These are phyloP conservation scores for Euphorbia pulcherrima DNA, from an alignment of 345 rosid genomes.

Conservation along the genomic window DNA sequence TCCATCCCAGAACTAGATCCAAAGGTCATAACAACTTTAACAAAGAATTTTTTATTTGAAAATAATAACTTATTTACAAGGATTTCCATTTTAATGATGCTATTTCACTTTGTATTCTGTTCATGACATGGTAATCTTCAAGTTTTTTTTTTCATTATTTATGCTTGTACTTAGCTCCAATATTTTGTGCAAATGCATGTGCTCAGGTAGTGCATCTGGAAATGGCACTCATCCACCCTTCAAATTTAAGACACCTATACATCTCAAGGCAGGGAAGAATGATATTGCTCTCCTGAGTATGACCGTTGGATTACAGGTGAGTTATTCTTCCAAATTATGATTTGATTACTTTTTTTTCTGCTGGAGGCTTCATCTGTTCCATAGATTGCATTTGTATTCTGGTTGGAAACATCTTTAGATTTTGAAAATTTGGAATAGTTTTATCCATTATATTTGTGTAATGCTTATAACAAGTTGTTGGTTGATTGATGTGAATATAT, in stretches of 20 bases:
- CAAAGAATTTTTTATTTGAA: background rate
- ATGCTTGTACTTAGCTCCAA: background rate
- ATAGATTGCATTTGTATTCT: background rate
- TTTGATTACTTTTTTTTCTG: background rate
- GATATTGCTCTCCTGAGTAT: constrained; percentile 72
- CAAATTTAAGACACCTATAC: constrained; percentile 47
- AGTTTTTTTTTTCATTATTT: background rate
- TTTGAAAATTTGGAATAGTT: background rate
- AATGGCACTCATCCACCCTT: constrained; percentile 64
- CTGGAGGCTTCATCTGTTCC: background rate
- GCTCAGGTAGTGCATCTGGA: constrained; percentile 67
- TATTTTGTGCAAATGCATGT: background rate
- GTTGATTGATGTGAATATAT: background rate
- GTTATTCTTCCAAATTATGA: constrained; percentile 13
- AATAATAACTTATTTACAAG: background rate
- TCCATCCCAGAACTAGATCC: background rate
- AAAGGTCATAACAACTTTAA: background rate
- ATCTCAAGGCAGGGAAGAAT: constrained; percentile 76
- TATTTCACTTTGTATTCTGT: background rate
- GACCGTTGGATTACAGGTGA: constrained; percentile 86
- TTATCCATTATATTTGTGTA: background rate
- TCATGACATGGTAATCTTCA: background rate
- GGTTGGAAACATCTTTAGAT: background rate
- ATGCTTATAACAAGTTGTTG: background rate
- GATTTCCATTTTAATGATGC: constrained; percentile 1